phyloP scores from a whole-genome alignment of 2,329 filamentous ascomycete species.

The Domatiomyces globalis region DNA sequence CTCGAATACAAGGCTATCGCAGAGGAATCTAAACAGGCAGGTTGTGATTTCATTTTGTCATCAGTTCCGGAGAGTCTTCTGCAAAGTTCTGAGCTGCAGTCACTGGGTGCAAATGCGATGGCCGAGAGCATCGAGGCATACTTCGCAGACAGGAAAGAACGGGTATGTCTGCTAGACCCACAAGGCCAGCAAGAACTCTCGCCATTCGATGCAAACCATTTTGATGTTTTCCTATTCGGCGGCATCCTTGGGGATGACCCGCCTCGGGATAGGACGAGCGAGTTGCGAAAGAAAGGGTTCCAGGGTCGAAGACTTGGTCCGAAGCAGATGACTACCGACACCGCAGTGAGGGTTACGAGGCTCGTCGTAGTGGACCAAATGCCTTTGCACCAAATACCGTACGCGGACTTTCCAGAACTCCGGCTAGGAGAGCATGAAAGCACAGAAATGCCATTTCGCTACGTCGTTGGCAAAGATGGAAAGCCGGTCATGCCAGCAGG shows the following conservation, averaged over 20 bases:
- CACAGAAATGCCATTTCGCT: constrained; percentile 96
- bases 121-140: constrained; percentile 68
- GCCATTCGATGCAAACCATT: constrained; percentile 66
- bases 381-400: constrained; percentile 62
- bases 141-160: constrained; percentile 55
- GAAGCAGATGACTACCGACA: constrained; percentile 97
- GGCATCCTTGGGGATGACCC: constrained; percentile 97
- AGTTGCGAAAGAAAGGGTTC: constrained; percentile 87
- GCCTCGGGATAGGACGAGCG: constrained; percentile 72
- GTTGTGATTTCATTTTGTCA: constrained; percentile 63
- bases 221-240: constrained; percentile 89
- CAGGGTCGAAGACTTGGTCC: constrained; percentile 73
- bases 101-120: constrained; percentile 54
- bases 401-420: constrained; percentile 78
- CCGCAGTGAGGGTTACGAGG: constrained; percentile 82
- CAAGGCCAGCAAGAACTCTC: constrained; percentile 65
- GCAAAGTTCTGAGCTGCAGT: constrained; percentile 45
- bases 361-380: constrained; percentile 73
- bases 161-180: constrained; percentile 82
- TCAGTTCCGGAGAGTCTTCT: constrained; percentile 58
- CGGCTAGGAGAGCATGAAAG: constrained; percentile 83
- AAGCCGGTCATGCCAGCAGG: constrained; percentile 89
- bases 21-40: constrained; percentile 55
- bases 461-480: constrained; percentile 62
- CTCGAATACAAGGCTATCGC: constrained; percentile 86